Percentiles rank a stretch among this genome's conserved stretches.
Conservation (phyloP, 345 rosid species). For the Draba incana region DNA sequence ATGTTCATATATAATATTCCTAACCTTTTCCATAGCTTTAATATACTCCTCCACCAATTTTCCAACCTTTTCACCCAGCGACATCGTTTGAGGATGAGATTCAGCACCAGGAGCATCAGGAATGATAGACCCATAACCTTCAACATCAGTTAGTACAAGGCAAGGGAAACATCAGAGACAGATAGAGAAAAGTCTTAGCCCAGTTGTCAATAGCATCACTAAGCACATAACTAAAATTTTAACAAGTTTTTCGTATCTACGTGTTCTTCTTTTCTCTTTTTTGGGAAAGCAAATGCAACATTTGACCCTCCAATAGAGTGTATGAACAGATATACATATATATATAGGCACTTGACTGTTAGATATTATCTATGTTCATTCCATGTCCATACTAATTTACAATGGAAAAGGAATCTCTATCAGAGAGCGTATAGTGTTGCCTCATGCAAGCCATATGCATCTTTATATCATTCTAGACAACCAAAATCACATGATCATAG, state of each 20-base stretch:
- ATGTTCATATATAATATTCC: slow-evolving; percentile 21
- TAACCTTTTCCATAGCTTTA: slow-evolving; percentile 95
- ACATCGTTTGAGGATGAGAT: slow-evolving; percentile 50
- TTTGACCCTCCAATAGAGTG: no score
- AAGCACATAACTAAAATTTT: slow-evolving; percentile 16
- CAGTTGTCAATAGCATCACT: slow-evolving; percentile 4
- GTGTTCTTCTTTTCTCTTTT: neutral
- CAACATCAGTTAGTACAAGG: slow-evolving; percentile 44
- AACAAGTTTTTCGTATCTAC: neutral
- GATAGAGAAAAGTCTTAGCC: neutral
- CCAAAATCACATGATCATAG: no score
- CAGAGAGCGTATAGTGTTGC: no score
- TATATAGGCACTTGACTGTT: no score
- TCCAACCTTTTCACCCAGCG: slow-evolving; percentile 68
- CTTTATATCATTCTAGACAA: no score
- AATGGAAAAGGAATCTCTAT: no score
- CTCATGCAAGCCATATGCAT: no score
- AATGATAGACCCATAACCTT: slow-evolving; percentile 81
- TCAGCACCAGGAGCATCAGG: slow-evolving; percentile 86
- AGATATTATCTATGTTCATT: no score
- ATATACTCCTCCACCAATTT: slow-evolving; percentile 62
- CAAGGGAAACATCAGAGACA: slow-evolving; percentile 25
- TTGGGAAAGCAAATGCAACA: slow-evolving; percentile 7
- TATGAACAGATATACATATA: no score
- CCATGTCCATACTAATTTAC: no score